phyloP scores from a whole-genome alignment of 2,329 filamentous ascomycete genomes.

The Grosmannia clavigera region DNA sequence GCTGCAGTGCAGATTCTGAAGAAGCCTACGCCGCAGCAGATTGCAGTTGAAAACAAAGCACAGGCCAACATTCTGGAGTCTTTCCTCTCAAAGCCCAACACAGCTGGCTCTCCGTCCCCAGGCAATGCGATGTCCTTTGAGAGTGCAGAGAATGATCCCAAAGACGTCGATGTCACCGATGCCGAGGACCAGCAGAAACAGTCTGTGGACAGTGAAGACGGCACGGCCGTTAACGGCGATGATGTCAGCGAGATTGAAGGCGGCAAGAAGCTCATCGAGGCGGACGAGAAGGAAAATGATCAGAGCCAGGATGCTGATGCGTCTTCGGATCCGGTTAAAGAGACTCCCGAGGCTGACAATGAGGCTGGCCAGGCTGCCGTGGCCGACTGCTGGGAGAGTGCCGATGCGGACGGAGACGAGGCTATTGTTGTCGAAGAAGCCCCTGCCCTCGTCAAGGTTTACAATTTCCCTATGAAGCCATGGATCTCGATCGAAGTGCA shows the following conservation, averaged over 20 bases:
- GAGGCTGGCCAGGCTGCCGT: constrained; percentile 47
- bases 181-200: not conserved
- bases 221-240: not conserved
- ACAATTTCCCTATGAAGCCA: constrained; percentile 92
- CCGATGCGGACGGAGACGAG: constrained; percentile 55
- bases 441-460: constrained; percentile 59
- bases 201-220: not conserved
- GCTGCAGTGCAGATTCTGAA: constrained; percentile 36
- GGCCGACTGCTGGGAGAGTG: constrained; percentile 87
- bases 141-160: constrained; percentile 4
- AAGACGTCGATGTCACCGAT: constrained; percentile 40
- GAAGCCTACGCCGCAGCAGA: constrained; percentile 31
- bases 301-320: constrained; percentile 27
- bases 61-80: constrained; percentile 23
- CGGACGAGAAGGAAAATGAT: constrained; percentile 37
- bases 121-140: not conserved
- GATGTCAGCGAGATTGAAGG: constrained; percentile 32
- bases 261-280: constrained; percentile 40
- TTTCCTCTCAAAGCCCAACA: constrained; percentile 21
- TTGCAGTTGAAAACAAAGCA: constrained; percentile 25
- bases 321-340: not conserved
- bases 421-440: constrained; percentile 53
- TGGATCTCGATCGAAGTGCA: constrained; percentile 82
- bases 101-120: not conserved
- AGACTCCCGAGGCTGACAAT: constrained; percentile 37